Base-by-base conservation (phyloP, 1,284 basidiomycete species). In the Rhodotorula sp. region DNA sequence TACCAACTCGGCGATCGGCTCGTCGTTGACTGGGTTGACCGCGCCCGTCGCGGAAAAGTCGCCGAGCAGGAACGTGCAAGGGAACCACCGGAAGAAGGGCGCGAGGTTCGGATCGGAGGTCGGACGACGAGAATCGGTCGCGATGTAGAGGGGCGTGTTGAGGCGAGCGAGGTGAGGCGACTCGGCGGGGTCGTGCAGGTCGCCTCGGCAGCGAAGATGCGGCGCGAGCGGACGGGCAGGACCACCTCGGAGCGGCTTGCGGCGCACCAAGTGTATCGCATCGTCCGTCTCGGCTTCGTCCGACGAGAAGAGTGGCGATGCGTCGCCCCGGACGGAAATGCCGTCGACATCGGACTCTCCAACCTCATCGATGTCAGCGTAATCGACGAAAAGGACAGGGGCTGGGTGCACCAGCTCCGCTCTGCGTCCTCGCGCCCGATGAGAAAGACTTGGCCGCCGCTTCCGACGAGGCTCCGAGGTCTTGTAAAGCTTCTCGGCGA, bases 121-220 rank as follows among this genome's bases (percentile, higher is more conserved):
- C 5, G 76, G 72, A n/a, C 59, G 33, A 4, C 58, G 66, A 42
- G 74, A 69, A 58, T 77, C 76, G 44, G 76, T 77, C 18, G 76
- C 76, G 49, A 77, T 68, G 66, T 76, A 77, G 44, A 77, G 63
- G 1, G 76, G 76, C 18, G 49, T 67, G 65, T 77, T 77, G 60
- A 77, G 69, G 5, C 57, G 54, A 3, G 56, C 51, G 22, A 74
- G 68, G 49, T 63, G 42, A 3, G 45, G 53, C n/a, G 56, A 20
- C 17, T 51, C 33, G 4, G 30, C 6, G 15, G 30, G 17, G 54
- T 56, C 51, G 65, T 74, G 68, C 1, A 77, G 67, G 4, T 64
- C 45, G 4, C 62, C 44, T 30, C 70, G 71, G 51, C 75, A 76
- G 46, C 54, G 57, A 4, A 76, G 67, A 6, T 42, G 2, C 6